A percentile compares a stretch with the other conserved stretches of the same genome.
Conservation (phyloP, 2,329 filamentous ascomycete species). For the Chrysosporium queenslandicum region DNA sequence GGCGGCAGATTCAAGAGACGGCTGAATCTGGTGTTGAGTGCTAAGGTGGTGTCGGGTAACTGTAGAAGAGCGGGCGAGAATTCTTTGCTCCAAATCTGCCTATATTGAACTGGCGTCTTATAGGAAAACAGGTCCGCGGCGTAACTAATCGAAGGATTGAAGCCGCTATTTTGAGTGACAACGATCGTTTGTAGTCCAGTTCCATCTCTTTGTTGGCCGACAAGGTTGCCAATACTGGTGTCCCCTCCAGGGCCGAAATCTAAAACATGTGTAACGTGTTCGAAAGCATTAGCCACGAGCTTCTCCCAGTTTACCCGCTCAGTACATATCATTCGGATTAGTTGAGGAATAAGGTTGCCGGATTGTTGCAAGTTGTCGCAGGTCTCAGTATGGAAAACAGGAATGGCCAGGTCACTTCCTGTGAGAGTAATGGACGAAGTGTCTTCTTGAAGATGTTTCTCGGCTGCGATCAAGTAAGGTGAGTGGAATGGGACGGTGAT, state of each 20-base stretch:
- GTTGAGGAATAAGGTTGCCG: conserved; percentile 71
- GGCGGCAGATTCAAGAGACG: conserved; percentile 73
- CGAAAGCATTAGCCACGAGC: conserved; percentile 67
- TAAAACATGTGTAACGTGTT: conserved; percentile 80
- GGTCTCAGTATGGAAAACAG: conserved; percentile 81
- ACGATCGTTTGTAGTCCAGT: conserved; percentile 94
- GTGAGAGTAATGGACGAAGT: conserved; percentile 71
- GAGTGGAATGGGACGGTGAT: conserved; percentile 98
- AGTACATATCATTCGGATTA: conserved; percentile 87
- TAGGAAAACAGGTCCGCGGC: conserved; percentile 96
- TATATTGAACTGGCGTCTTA: conserved; percentile 88
- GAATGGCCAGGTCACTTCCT: conserved; percentile 61
- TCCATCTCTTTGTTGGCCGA: conserved; percentile 97
- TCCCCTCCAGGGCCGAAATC: conserved; percentile 96
- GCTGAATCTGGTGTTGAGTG: conserved; percentile 94
- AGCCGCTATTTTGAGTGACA: conserved; percentile 79
- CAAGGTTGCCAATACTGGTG: conserved; percentile 86
- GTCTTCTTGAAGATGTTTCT: conserved; percentile 73
- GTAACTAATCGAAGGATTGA: conserved; percentile 84
- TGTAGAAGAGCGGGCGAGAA: conserved; percentile 86
- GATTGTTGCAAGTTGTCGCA: conserved; percentile 69
- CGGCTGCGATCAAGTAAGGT: conserved; percentile 76
- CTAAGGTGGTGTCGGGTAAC: conserved; percentile 67
- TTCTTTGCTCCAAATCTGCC: conserved; percentile 94
- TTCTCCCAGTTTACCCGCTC: conserved; percentile 94